Percentiles rank a stretch among this genome's conserved stretches.
Conservation (phyloP, 1,139 yeast genomes). For the Yamadazyma dushanensis region DNA sequence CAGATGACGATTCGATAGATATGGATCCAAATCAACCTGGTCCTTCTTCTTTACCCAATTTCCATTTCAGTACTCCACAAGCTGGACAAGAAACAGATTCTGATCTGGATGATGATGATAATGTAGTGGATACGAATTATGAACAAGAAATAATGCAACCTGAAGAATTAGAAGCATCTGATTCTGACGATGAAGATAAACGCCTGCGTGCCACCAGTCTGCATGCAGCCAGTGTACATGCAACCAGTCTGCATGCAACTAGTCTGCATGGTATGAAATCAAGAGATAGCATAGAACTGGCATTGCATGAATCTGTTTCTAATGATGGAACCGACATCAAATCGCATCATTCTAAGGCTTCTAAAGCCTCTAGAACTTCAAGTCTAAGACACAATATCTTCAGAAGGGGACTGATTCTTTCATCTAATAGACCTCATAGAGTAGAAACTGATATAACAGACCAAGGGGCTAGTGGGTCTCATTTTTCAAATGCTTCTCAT, state of each 20-base stretch:
- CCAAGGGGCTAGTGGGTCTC: constrained; percentile 15
- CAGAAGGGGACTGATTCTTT: constrained; percentile 6
- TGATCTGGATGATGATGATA: neutral
- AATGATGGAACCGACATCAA: neutral
- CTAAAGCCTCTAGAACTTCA: constrained; percentile 6
- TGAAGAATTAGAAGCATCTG: constrained; percentile 13
- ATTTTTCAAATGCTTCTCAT: constrained; percentile 6
- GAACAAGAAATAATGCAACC: constrained; percentile 6
- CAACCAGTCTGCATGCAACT: no score
- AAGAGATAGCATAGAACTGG: no score
- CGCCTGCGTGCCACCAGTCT: neutral
- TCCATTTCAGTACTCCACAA: constrained; percentile 9
- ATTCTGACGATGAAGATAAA: constrained; percentile 9
- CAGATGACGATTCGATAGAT: constrained; percentile 3
- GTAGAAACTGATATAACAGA: constrained; percentile 24
- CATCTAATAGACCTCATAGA: constrained; percentile 5
- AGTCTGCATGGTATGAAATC: no score
- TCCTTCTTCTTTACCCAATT: constrained; percentile 5
- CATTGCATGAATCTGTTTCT: no score
- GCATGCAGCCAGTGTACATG: neutral
- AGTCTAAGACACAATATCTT: constrained; percentile 11
- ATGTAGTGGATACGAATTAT: constrained; percentile 1
- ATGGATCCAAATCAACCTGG: neutral
- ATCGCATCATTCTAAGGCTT: constrained; percentile 9
- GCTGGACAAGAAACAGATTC: neutral